Evolutionary conservation across 164 flowering plant species (phyloP).

Genomic region (Chimonanthus salicifolius): DNA sequence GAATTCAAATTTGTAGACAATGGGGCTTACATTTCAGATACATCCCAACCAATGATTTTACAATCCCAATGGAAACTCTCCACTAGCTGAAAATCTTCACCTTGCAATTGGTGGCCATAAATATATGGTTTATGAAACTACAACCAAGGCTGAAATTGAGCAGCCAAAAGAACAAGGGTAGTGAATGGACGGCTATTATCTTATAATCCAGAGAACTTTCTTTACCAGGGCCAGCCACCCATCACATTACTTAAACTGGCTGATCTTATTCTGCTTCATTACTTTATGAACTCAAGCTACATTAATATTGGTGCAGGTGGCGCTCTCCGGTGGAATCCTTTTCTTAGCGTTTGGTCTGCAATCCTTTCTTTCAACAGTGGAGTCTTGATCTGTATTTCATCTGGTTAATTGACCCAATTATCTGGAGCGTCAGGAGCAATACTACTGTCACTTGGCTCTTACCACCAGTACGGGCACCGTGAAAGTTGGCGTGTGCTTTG

Average conservation of each 20-base stretch:
- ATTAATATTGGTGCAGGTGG: slow-evolving; percentile 48
- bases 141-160: neutral
- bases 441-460: neutral
- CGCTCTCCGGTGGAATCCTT: slow-evolving; percentile 81
- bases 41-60: neutral
- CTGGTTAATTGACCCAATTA: neutral
- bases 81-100: neutral
- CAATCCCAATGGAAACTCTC: neutral
- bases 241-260: neutral
- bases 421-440: neutral
- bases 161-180: neutral
- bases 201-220: neutral
- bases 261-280: neutral
- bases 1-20: neutral
- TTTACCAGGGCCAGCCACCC: neutral
- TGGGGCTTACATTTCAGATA: neutral
- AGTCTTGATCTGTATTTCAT: slow-evolving; percentile 12
- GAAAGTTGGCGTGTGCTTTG: neutral
- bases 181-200: neutral
- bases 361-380: slow-evolving; percentile 62
- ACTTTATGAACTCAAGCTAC: neutral
- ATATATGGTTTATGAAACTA: neutral
- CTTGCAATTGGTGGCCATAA: neutral
- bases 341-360: slow-evolving; percentile 91
- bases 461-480: neutral